These are phyloP conservation scores for Tylopilus cervinicoccineus DNA, from an alignment of 768 basidiomycete species.

Conservation along the genomic window DNA sequence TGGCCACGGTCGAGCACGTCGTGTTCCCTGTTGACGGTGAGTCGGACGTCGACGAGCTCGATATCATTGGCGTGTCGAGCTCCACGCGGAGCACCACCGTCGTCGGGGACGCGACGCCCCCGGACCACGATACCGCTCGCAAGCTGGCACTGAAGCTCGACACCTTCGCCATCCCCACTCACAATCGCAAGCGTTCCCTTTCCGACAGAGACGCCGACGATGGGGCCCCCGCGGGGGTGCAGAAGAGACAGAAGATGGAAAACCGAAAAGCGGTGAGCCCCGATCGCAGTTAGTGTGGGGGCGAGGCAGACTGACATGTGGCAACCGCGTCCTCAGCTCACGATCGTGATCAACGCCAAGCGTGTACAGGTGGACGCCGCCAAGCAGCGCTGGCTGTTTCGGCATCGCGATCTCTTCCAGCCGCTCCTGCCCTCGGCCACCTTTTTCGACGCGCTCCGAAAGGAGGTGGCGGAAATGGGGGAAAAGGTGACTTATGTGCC, in stretches of 20 bases:
- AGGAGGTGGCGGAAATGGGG: slow-evolving; percentile 28
- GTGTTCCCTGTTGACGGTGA: slow-evolving; percentile 8
- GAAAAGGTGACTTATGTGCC: slow-evolving; percentile 31
- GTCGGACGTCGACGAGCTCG: slow-evolving; percentile 27
- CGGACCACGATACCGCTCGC: not conserved
- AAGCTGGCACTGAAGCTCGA: not conserved
- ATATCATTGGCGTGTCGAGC: slow-evolving; percentile 24
- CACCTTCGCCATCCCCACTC: slow-evolving; percentile 12
- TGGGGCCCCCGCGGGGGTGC: not conserved
- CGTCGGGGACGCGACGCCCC: slow-evolving; percentile 27
- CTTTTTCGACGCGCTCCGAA: slow-evolving; percentile 37
- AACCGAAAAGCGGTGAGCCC: slow-evolving; percentile 40
- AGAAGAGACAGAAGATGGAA: slow-evolving; percentile 32
- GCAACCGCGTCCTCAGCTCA: slow-evolving; percentile 32
- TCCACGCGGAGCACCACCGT: slow-evolving; percentile 29
- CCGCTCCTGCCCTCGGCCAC: slow-evolving; percentile 42
- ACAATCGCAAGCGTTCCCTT: slow-evolving; percentile 17
- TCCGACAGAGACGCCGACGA: slow-evolving; percentile 3
- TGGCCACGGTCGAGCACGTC: slow-evolving; percentile 1
- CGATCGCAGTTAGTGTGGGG: not conserved
- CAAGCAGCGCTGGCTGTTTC: slow-evolving; percentile 43
- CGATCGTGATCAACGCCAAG: slow-evolving; percentile 35
- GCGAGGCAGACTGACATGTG: not conserved
- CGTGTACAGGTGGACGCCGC: slow-evolving; percentile 38
- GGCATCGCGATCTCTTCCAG: slow-evolving; percentile 42